These are phyloP conservation scores for Cryptococcus depauperatus DNA, from an alignment of 1,284 basidiomycete genomes.

Conservation along the genomic window DNA sequence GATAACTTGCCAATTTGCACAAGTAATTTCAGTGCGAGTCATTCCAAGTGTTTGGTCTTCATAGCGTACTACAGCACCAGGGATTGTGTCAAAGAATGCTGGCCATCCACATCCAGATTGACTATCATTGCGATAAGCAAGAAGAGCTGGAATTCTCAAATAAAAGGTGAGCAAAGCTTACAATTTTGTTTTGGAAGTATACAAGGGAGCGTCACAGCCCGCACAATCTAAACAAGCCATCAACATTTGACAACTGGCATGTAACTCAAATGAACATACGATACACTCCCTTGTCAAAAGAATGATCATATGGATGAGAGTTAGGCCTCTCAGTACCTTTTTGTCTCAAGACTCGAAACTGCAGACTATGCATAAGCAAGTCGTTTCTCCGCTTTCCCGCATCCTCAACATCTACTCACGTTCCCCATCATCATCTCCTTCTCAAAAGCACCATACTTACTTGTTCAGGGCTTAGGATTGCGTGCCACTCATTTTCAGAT, in stretches of 20 bases:
- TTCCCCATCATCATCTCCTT: background rate
- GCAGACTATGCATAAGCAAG: constrained; percentile 3
- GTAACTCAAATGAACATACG: constrained; percentile 37
- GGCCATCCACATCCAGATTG: constrained; percentile 93
- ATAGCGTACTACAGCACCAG: constrained; percentile 68
- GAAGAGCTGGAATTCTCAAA: background rate
- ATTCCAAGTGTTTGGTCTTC: constrained; percentile 46
- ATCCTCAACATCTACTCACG: background rate
- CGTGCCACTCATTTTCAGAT: constrained; percentile 76
- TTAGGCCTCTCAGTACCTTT: constrained; percentile 78
- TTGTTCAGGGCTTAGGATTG: constrained; percentile 72
- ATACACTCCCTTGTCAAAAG: constrained; percentile 58
- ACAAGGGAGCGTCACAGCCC: constrained; percentile 52
- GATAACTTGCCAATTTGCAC: constrained; percentile 44
- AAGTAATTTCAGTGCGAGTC: constrained; percentile 43
- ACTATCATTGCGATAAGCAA: constrained; percentile 24
- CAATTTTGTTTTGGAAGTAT: constrained; percentile 85
- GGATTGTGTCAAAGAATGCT: constrained; percentile 91
- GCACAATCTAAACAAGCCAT: constrained; percentile 30
- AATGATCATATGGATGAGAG: constrained; percentile 70
- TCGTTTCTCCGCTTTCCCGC: background rate
- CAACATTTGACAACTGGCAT: background rate
- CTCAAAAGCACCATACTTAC: constrained; percentile 47
- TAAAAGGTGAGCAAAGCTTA: constrained; percentile 17
- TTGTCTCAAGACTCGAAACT: constrained; percentile 78